Conservation (phyloP, 805 yeast species). For the Alloascoidea hylecoeti region DNA sequence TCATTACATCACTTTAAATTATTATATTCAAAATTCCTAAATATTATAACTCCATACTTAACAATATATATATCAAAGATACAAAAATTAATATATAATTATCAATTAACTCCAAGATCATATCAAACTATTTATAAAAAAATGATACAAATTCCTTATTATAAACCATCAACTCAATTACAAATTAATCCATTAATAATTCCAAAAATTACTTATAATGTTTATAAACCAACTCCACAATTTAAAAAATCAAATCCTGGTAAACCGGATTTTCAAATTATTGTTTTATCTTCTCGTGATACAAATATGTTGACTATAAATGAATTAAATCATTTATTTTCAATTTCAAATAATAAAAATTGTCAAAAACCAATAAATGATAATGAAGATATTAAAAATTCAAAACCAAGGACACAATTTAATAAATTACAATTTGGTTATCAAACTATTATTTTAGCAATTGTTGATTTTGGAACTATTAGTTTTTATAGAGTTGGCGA, state of each 20-base stretch:
- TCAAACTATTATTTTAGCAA: not conserved
- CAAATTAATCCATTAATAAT: too few species aligned
- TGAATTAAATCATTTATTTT: not conserved
- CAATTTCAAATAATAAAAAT: not conserved
- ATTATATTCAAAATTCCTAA: too few species aligned
- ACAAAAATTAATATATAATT: not conserved
- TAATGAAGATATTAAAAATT: not conserved
- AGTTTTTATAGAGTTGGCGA: not conserved
- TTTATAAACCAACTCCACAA: not conserved
- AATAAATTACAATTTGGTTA: not conserved
- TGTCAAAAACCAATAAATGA: not conserved
- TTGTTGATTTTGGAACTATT: not conserved
- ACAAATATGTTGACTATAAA: not conserved
- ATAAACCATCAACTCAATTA: not conserved
- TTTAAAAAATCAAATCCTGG: conserved; percentile 1
- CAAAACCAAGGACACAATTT: not conserved
- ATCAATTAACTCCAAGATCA: not conserved
- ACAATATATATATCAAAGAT: too few species aligned
- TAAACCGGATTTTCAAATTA: not conserved
- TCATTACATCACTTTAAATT: too few species aligned
- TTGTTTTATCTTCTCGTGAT: not conserved
- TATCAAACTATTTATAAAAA: not conserved
- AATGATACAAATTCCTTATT: conserved; percentile 1
- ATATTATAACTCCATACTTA: too few species aligned
- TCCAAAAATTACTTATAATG: not conserved